phyloP scores from a whole-genome alignment of 2,329 filamentous ascomycete species.

The Stachybotrys echinatus region DNA sequence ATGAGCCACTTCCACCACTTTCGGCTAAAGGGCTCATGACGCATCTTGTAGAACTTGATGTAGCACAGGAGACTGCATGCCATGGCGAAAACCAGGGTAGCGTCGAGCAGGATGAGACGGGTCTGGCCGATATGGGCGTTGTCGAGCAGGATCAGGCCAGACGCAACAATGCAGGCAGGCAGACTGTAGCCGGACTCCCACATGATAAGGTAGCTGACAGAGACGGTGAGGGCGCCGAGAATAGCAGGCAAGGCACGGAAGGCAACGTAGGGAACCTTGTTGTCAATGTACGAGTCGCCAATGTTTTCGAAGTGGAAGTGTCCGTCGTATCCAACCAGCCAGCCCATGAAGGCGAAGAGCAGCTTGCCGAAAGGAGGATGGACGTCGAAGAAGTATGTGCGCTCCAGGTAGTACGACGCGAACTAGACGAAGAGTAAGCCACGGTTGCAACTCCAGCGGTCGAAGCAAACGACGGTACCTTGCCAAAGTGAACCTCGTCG shows the following conservation, averaged over 20 bases:
- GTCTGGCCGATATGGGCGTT: conserved; percentile 98
- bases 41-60: conserved; percentile 94
- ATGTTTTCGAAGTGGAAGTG: conserved; percentile 99
- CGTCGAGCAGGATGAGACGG: conserved; percentile 88
- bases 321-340: conserved; percentile 95
- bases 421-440: conserved; percentile 41
- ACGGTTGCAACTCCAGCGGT: not conserved
- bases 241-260: conserved; percentile 91
- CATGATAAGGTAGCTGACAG: conserved; percentile 96
- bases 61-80: conserved; percentile 90
- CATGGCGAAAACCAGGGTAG: conserved; percentile 93
- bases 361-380: conserved; percentile 98
- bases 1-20: conserved; percentile 99
- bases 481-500: conserved; percentile 98
- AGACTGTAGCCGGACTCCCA: conserved; percentile 99
- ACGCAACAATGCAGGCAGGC: conserved; percentile 82
- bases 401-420: conserved; percentile 80
- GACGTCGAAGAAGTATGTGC: conserved; percentile 99
- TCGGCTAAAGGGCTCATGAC: conserved; percentile 80
- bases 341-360: conserved; percentile 92
- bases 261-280: conserved; percentile 95
- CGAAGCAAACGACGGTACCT: conserved; percentile 55
- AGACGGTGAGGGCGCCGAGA: conserved; percentile 86
- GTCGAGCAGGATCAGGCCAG: conserved; percentile 85
- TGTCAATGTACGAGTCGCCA: conserved; percentile 93